Evolutionary conservation across 768 basidiomycete species (phyloP).

Genomic region (Boletus pseudo-olivaceus): DNA sequence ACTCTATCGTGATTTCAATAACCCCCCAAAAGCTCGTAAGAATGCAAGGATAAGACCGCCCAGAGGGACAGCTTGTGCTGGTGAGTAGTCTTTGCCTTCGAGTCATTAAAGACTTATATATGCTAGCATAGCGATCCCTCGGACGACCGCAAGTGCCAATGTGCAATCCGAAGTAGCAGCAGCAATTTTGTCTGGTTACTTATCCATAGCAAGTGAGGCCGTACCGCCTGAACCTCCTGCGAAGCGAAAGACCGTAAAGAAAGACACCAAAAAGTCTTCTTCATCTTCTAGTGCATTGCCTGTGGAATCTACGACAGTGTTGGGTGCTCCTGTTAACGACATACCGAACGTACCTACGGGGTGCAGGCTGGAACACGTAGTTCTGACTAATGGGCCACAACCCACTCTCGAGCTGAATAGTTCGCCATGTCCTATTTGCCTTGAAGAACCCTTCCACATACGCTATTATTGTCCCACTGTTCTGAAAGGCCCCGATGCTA

Average conservation of each 20-base stretch:
- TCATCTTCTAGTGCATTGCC: not conserved
- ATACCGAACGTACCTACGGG: not conserved
- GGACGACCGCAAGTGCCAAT: conserved; percentile 15
- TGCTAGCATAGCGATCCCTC: conserved; percentile 21
- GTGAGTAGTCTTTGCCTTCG: conserved; percentile 11
- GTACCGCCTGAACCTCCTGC: conserved; percentile 6
- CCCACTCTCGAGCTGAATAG: conserved; percentile 1
- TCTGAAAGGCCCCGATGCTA: conserved; percentile 37
- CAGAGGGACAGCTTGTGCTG: conserved; percentile 6
- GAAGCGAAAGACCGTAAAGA: conserved; percentile 10
- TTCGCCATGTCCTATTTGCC: conserved; percentile 45
- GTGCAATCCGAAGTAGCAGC: conserved; percentile 18
- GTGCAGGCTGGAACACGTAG: not conserved
- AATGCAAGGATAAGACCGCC: not conserved
- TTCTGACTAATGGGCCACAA: not conserved
- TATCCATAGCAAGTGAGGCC: conserved; percentile 1
- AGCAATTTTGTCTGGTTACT: conserved; percentile 13
- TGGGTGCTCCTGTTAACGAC: not conserved
- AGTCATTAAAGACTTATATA: conserved; percentile 15
- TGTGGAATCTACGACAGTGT: not conserved
- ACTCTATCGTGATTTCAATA: not conserved
- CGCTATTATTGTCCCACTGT: conserved; percentile 50
- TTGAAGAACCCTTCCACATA: conserved; percentile 41
- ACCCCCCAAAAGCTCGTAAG: conserved; percentile 8
- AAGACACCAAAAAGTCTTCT: conserved; percentile 1